Percentiles rank a stretch among this genome's conserved stretches.
Evolutionary conservation across 805 yeast genomes (phyloP).

Genomic region (Candida montana): DNA sequence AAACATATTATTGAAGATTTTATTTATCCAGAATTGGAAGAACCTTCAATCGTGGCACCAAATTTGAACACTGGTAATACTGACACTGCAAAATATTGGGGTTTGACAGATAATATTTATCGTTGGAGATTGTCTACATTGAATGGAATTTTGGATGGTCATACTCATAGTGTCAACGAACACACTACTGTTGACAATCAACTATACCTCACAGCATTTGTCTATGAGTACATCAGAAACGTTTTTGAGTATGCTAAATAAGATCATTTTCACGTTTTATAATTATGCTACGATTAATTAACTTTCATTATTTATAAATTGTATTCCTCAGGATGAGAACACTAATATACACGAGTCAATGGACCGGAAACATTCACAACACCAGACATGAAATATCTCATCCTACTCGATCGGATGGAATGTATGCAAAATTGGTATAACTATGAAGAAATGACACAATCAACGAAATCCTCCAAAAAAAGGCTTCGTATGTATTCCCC

Average conservation of each 20-base stretch:
- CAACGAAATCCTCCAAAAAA: neutral
- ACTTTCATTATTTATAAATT: slow-evolving; percentile 2
- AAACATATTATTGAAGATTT: slow-evolving; percentile 57
- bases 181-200: slow-evolving; percentile 15
- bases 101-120: slow-evolving; percentile 16
- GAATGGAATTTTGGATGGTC: slow-evolving; percentile 6
- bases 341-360: slow-evolving; percentile 3
- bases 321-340: neutral
- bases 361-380: neutral
- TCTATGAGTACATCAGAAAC: slow-evolving; percentile 15
- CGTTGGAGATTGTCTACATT: slow-evolving; percentile 13
- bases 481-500: too few species aligned
- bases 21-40: slow-evolving; percentile 10
- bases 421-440: neutral
- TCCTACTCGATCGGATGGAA: neutral
- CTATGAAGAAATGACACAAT: neutral
- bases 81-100: slow-evolving; percentile 15
- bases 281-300: too few species aligned
- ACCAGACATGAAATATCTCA: neutral
- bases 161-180: slow-evolving; percentile 19
- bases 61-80: slow-evolving; percentile 16
- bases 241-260: slow-evolving; percentile 9
- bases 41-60: slow-evolving; percentile 11
- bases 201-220: slow-evolving; percentile 13
- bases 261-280: too few species aligned